Conservation (phyloP, 2,329 filamentous ascomycete genomes). For the Exserohilum turcica region DNA sequence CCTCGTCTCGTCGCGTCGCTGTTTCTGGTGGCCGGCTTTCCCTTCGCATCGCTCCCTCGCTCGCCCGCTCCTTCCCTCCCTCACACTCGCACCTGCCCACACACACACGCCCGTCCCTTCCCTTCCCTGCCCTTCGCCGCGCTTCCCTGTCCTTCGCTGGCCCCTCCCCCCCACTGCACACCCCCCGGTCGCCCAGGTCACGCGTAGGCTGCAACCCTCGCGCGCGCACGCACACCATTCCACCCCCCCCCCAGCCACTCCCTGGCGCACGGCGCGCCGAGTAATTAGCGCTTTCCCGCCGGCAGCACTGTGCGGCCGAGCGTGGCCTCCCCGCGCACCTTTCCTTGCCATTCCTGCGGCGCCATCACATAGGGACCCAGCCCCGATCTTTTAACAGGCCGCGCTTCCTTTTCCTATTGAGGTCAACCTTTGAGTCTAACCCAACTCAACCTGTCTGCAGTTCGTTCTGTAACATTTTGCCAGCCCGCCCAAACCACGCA, state of each 20-base stretch:
- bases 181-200: slow-evolving; percentile 10
- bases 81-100: too few relatives aligned
- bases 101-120: too few relatives aligned
- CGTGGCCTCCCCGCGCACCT: slow-evolving; percentile 20
- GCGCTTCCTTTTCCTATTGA: slow-evolving; percentile 43
- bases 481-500: slow-evolving; percentile 27
- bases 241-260: slow-evolving; percentile 20
- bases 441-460: slow-evolving; percentile 31
- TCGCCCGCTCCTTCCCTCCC: not conserved
- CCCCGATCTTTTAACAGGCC: slow-evolving; percentile 40
- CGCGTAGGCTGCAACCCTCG: slow-evolving; percentile 3
- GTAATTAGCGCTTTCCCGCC: slow-evolving; percentile 22
- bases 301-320: slow-evolving; percentile 39
- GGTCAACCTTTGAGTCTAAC: slow-evolving; percentile 42
- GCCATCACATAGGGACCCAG: slow-evolving; percentile 42
- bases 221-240: not conserved
- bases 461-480: slow-evolving; percentile 38
- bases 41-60: not conserved
- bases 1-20: not conserved
- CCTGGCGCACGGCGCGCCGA: slow-evolving; percentile 20
- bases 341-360: slow-evolving; percentile 43
- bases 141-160: not conserved
- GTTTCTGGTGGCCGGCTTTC: too few relatives aligned
- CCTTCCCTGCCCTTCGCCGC: too few relatives aligned
- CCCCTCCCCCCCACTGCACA: not conserved